Percentiles rank a stretch among this genome's conserved stretches.
phyloP scores from a whole-genome alignment of 345 rosid species.

The Tarenaya hassleriana region DNA sequence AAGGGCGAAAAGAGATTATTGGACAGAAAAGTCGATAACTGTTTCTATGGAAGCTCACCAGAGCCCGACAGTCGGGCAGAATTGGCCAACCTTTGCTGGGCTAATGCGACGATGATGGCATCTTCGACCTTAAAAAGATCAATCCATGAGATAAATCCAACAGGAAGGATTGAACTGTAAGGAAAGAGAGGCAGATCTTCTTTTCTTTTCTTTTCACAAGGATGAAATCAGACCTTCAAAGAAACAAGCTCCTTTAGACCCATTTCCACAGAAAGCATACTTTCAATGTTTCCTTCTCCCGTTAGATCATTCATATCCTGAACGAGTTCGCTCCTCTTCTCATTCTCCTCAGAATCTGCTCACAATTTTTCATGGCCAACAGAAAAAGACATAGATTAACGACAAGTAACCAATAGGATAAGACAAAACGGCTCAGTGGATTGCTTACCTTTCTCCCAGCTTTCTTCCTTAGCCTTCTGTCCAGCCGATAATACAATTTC shows the following conservation, averaged over 20 bases:
- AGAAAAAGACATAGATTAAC: conserved; percentile 3
- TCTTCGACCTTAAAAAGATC: conserved; percentile 70
- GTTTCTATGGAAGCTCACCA: conserved; percentile 38
- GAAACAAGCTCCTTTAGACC: conserved; percentile 91
- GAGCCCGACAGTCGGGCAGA: conserved; percentile 52
- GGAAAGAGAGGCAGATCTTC: neutral
- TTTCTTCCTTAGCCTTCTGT: conserved; percentile 88
- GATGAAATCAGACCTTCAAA: conserved; percentile 49
- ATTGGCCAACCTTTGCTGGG: conserved; percentile 71
- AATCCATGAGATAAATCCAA: conserved; percentile 21
- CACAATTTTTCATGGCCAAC: conserved; percentile 11
- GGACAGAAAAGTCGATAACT: conserved; percentile 4
- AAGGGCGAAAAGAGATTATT: neutral
- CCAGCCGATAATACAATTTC: conserved; percentile 96
- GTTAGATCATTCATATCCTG: conserved; percentile 82
- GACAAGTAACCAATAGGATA: conserved; percentile 16
- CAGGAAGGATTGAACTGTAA: neutral
- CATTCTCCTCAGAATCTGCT: conserved; percentile 58
- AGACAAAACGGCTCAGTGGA: conserved; percentile 12
- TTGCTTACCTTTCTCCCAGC: conserved; percentile 66
- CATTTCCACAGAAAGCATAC: conserved; percentile 99
- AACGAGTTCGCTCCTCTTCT: conserved; percentile 56
- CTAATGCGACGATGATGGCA: conserved; percentile 67
- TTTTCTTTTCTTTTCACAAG: no score
- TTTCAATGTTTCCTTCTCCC: conserved; percentile 97